Evolutionary conservation across 768 basidiomycete genomes (phyloP).

Genomic region (Pisolithus sp.): DNA sequence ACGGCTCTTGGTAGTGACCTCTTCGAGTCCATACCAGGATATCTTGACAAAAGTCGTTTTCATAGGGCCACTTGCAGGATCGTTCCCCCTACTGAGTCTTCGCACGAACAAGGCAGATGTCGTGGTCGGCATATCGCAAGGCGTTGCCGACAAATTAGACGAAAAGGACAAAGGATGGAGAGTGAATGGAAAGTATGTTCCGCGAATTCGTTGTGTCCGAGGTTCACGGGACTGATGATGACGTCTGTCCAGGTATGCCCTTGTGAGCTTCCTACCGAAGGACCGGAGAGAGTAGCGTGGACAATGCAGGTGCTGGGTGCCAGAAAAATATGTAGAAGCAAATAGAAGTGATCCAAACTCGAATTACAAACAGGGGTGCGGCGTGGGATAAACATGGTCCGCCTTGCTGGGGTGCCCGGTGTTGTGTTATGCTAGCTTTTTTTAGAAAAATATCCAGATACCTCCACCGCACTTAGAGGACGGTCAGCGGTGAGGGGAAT

Average conservation of each 20-base stretch:
- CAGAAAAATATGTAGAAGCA: no score
- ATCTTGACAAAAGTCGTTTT: background rate
- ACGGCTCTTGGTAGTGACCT: conserved; percentile 55
- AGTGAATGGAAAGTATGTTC: conserved; percentile 66
- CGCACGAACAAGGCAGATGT: conserved; percentile 97
- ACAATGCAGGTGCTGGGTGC: no score
- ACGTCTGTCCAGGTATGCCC: conserved; percentile 20
- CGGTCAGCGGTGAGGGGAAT: no score
- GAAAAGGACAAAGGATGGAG: conserved; percentile 66
- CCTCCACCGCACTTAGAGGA: no score
- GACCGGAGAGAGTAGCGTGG: background rate
- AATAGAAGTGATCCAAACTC: no score
- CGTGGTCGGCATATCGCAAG: conserved; percentile 68
- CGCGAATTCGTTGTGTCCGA: background rate
- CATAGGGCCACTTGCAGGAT: conserved; percentile 68
- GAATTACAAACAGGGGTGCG: no score
- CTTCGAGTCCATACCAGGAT: background rate
- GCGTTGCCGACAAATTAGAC: conserved; percentile 64
- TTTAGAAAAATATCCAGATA: no score
- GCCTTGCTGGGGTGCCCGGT: no score
- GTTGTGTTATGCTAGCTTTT: no score
- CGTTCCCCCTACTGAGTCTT: conserved; percentile 77
- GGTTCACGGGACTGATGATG: background rate
- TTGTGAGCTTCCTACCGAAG: conserved; percentile 26
- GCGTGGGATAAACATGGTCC: no score